Conservation (phyloP, 305 asterid genomes). For the Lippia alba region DNA sequence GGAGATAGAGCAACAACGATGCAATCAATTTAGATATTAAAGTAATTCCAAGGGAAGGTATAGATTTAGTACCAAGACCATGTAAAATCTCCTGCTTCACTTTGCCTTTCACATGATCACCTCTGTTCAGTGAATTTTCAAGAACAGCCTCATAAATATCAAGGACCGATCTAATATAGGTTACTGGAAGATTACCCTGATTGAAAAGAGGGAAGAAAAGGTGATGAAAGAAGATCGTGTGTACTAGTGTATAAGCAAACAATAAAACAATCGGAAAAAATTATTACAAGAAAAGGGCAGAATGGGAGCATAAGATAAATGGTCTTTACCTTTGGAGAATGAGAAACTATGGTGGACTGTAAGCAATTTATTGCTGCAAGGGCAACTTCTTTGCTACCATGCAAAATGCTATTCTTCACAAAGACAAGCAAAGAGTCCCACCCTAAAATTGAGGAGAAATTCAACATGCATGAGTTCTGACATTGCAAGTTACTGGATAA, state of each 20-base stretch:
- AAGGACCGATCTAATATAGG: slow-evolving; percentile 78
- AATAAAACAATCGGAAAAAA: slow-evolving; percentile 14
- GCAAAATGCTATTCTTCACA: slow-evolving; percentile 81
- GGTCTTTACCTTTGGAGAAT: slow-evolving; percentile 80
- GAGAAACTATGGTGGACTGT: slow-evolving; percentile 88
- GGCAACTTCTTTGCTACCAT: slow-evolving; percentile 93
- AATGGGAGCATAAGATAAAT: slow-evolving; percentile 25
- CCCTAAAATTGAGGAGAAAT: slow-evolving; percentile 55
- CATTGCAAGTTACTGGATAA: slow-evolving; percentile 12
- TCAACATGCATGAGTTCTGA: slow-evolving; percentile 1
- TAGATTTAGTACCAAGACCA: slow-evolving; percentile 76
- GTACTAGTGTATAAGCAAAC: slow-evolving; percentile 23
- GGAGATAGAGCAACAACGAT: slow-evolving; percentile 21
- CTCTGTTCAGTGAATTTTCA: slow-evolving; percentile 59
- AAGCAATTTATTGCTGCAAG: slow-evolving; percentile 95
- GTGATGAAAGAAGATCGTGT: slow-evolving; percentile 30
- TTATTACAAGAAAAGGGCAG: slow-evolving; percentile 17
- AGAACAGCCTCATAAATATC: slow-evolving; percentile 87
- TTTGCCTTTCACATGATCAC: slow-evolving; percentile 65
- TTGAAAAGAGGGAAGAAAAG: slow-evolving; percentile 37
- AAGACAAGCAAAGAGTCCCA: slow-evolving; percentile 89
- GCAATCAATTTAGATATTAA: slow-evolving; percentile 3
- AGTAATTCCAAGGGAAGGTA: slow-evolving; percentile 28
- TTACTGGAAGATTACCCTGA: slow-evolving; percentile 84
- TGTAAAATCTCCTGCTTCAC: slow-evolving; percentile 97